Conservation (phyloP, 257 asterid genomes). For the Fraxinus americana region DNA sequence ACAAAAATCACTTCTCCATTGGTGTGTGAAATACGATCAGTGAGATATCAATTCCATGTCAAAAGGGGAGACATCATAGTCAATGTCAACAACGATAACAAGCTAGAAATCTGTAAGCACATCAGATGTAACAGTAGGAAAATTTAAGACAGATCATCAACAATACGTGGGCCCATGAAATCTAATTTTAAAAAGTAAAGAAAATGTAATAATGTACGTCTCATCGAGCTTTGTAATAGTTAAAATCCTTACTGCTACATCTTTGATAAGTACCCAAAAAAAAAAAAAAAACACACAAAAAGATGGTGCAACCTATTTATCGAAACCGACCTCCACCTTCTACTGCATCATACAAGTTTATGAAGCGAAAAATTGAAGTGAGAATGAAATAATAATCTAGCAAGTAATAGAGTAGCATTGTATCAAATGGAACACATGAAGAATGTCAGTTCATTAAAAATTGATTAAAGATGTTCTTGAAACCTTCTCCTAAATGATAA, state of each 20-base stretch:
- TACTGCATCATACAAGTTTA: background rate
- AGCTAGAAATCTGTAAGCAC: background rate
- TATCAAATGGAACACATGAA: background rate
- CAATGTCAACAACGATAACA: too few relatives aligned
- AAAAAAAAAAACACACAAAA: background rate
- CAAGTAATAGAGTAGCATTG: background rate
- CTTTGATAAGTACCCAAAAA: background rate
- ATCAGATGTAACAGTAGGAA: too few relatives aligned
- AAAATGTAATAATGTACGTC: background rate
- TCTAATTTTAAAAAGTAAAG: too few relatives aligned
- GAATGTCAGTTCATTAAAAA: constrained; percentile 1
- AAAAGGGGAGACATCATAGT: constrained; percentile 6
- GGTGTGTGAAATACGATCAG: background rate
- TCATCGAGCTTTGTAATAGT: background rate
- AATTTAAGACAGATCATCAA: too few relatives aligned
- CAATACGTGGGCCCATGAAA: too few relatives aligned
- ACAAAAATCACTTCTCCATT: background rate
- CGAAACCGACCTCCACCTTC: constrained; percentile 16
- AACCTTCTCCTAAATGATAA: background rate
- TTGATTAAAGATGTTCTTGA: background rate
- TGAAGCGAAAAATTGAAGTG: background rate
- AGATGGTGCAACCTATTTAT: background rate
- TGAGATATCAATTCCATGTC: background rate
- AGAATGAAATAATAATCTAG: background rate
- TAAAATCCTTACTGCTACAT: background rate